Base-by-base conservation (phyloP, 2,329 filamentous ascomycete genomes). In the Trichoderma asperellum region DNA sequence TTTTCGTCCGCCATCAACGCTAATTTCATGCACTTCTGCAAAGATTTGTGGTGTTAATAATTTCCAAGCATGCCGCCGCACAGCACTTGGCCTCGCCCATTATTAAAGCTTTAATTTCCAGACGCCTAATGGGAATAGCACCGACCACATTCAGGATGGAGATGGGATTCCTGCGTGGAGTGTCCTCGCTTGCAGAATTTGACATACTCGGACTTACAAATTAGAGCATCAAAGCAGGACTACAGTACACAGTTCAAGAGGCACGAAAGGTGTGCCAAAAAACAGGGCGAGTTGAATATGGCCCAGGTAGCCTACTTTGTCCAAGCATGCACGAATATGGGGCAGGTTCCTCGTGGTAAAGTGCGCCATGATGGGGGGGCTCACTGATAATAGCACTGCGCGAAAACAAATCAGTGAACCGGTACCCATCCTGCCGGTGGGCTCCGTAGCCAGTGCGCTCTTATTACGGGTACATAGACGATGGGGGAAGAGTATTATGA, bases 1-100 rank as follows among this genome's bases (percentile, higher is more conserved):
- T 47, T 35, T 55, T 21, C 18, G 21, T 53, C 60, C 60, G 60
- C 27, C 60, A 63, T 53, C 60, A 63, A 63, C 60, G 60, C 60
- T 63, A 63, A 40, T 63, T 24, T 55, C 60, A 55, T 63, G 60
- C 47, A 37, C 49, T 21, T 40, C n/a, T 35, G 35, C 49, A n/a
- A 65, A 65, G 62, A 65, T 35, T 65, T 57, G 49, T 55, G 32
- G 60, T 47, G 60, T 43, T 43, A 43, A 43, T 43, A 18, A 43
- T 43, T 43, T 43, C 40, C 40, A 43, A 43, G 18, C 37, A 47
- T 40, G 32, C 60, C 60, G n/a, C 60, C 60, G 34, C 35, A 29
- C 60, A 62, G 29, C n/a, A 37, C 47, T 62, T 63, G 61, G 34
- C 21, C 27, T 34, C 34, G 27, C 21, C 34, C 21, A 16, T n/a